Evolutionary conservation across 2,329 filamentous ascomycete genomes (phyloP).

Genomic region (Fusarium sp.): DNA sequence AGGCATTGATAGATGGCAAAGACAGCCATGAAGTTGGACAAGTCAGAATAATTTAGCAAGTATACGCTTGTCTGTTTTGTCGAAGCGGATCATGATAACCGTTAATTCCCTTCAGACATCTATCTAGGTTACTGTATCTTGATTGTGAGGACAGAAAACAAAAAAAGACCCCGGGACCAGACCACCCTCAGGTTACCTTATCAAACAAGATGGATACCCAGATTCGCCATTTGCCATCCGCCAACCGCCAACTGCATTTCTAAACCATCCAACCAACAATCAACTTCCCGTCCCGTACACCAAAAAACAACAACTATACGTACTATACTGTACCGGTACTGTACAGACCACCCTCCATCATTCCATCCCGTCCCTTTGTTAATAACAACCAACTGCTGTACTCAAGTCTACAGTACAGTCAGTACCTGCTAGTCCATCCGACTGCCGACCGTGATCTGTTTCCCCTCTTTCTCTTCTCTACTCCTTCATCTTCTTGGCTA

Average conservation of each 20-base stretch:
- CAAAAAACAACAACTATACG: constrained; percentile 14
- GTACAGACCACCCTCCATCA: constrained; percentile 1
- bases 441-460: constrained; percentile 33
- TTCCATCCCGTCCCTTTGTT: constrained; percentile 3
- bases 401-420: background rate
- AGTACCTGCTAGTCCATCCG: constrained; percentile 7
- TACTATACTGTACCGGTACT: background rate
- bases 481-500: constrained; percentile 20
- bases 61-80: background rate
- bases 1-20: background rate
- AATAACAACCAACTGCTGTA: background rate
- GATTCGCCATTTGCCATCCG: constrained; percentile 38
- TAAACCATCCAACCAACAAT: constrained; percentile 29
- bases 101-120: background rate
- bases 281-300: background rate
- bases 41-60: background rate
- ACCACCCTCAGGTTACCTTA: constrained; percentile 26
- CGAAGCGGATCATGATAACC: background rate
- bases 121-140: background rate
- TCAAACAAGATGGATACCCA: background rate
- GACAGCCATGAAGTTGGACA: background rate
- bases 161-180: background rate
- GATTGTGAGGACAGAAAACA: background rate
- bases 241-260: constrained; percentile 27
- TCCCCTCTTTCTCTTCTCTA: constrained; percentile 30